Conservation (phyloP, 495 filamentous ascomycete genomes). For the Penicillium atrosanguineum region DNA sequence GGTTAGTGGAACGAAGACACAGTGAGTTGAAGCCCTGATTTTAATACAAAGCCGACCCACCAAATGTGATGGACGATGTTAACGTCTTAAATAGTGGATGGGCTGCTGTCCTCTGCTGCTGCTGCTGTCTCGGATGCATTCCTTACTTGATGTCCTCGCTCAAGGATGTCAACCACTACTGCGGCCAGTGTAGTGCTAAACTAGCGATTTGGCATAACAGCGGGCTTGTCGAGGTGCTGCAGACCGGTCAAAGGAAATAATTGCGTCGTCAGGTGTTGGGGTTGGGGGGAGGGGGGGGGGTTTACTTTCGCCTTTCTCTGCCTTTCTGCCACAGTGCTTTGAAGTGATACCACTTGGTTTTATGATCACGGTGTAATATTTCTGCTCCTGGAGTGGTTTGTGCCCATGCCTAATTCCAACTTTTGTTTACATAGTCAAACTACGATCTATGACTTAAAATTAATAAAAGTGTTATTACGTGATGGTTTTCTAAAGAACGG, state of each 20-base stretch:
- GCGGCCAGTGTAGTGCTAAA: slow-evolving; percentile 45
- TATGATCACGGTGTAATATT: not conserved
- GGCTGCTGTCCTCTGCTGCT: slow-evolving; percentile 46
- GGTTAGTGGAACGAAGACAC: slow-evolving; percentile 45
- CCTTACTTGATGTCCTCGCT: slow-evolving; percentile 49
- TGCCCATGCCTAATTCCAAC: too few species aligned
- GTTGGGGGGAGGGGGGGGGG: too few species aligned
- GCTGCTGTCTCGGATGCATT: slow-evolving; percentile 50
- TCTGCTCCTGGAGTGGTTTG: too few species aligned
- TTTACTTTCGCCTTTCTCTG: not conserved
- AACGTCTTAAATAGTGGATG: slow-evolving; percentile 37
- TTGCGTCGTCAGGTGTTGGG: too few species aligned
- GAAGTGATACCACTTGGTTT: slow-evolving; percentile 13
- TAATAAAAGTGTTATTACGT: too few species aligned
- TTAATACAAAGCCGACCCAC: not conserved
- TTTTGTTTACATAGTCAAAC: too few species aligned
- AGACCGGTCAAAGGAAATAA: slow-evolving; percentile 9
- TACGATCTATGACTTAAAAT: too few species aligned
- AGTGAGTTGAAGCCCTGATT: slow-evolving; percentile 35
- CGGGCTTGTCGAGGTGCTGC: slow-evolving; percentile 44
- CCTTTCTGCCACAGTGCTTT: not conserved
- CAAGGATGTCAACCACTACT: slow-evolving; percentile 53
- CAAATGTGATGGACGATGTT: not conserved
- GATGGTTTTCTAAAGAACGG: too few species aligned
- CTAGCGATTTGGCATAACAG: slow-evolving; percentile 53